These are phyloP conservation scores for Xylariaceae sp. DNA, from an alignment of 2,329 filamentous ascomycete species.

Conservation along the genomic window DNA sequence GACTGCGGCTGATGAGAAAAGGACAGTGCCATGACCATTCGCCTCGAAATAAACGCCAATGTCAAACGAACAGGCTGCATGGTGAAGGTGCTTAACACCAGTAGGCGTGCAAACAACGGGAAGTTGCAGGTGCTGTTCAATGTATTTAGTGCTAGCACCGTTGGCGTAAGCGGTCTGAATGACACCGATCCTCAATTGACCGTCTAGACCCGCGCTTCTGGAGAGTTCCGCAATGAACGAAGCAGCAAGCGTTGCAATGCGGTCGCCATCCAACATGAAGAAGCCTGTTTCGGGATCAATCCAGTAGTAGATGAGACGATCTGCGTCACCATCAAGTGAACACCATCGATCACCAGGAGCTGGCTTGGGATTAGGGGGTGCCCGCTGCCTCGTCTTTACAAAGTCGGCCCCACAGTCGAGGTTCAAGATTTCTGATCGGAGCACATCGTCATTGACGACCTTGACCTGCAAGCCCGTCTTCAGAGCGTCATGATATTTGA, in stretches of 20 bases:
- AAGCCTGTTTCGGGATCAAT: constrained; percentile 82
- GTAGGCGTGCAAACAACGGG: constrained; percentile 93
- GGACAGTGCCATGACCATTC: constrained; percentile 95
- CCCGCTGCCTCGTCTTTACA: constrained; percentile 95
- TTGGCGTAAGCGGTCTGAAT: constrained; percentile 99
- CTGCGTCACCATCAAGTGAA: constrained; percentile 93
- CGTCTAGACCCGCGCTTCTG: constrained; percentile 76
- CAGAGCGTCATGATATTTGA: constrained; percentile 77
- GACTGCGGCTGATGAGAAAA: constrained; percentile 87
- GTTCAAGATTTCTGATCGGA: constrained; percentile 88
- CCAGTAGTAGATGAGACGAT: constrained; percentile 96
- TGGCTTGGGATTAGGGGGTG: constrained; percentile 82
- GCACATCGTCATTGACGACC: constrained; percentile 90
- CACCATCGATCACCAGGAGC: constrained; percentile 79
- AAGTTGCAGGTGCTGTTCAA: constrained; percentile 84
- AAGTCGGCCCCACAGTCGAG: constrained; percentile 94
- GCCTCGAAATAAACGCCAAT: constrained; percentile 98
- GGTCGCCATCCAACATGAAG: constrained; percentile 93
- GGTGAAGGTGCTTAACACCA: constrained; percentile 96
- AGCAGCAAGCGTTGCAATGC: constrained; percentile 92
- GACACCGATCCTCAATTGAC: constrained; percentile 87
- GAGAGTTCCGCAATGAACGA: constrained; percentile 92
- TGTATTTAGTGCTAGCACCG: constrained; percentile 90
- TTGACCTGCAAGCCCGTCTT: constrained; percentile 79
- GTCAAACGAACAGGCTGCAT: constrained; percentile 93